Evolutionary conservation across 441 rosid genomes (phyloP).

Genomic region (Brassica hybrid): DNA sequence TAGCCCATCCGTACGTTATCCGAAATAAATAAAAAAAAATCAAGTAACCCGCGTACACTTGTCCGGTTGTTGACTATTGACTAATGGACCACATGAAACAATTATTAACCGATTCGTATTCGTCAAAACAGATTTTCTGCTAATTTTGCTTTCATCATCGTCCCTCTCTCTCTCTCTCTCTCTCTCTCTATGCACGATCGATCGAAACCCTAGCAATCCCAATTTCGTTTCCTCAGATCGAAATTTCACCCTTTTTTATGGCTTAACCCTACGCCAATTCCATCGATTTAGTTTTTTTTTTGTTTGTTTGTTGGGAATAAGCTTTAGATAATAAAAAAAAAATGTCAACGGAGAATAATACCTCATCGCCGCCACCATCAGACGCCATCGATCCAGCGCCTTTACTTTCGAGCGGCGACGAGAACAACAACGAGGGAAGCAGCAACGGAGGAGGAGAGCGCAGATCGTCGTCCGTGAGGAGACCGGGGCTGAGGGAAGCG

Average conservation of each 20-base stretch:
- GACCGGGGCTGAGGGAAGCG: constrained; percentile 78
- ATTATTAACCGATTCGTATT: constrained; percentile 7
- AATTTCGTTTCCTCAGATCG: constrained; percentile 20
- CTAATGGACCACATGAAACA: constrained; percentile 24
- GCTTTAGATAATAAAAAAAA: background rate
- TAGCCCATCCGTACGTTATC: background rate
- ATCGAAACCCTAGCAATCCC: constrained; percentile 39
- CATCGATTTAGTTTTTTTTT: constrained; percentile 20
- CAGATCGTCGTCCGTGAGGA: constrained; percentile 49
- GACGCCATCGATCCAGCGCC: constrained; percentile 57
- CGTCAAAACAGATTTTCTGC: constrained; percentile 6
- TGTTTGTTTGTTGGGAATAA: background rate
- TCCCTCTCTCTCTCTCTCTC: constrained; percentile 11
- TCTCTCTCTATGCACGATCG: constrained; percentile 1
- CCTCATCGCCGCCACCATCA: constrained; percentile 31
- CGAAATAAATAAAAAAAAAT: background rate
- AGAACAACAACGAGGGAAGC: constrained; percentile 26
- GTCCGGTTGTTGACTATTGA: constrained; percentile 29
- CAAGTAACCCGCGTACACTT: background rate
- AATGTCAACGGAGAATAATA: constrained; percentile 46
- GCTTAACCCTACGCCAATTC: constrained; percentile 28
- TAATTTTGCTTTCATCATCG: background rate
- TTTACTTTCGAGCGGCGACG: constrained; percentile 51
- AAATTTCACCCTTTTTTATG: constrained; percentile 20
- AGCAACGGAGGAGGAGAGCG: constrained; percentile 6